A percentile compares a stretch with the other conserved stretches of the same genome.
Evolutionary conservation across 306 rosid species (phyloP).

Genomic region (Dalbergia cochinchinensis): DNA sequence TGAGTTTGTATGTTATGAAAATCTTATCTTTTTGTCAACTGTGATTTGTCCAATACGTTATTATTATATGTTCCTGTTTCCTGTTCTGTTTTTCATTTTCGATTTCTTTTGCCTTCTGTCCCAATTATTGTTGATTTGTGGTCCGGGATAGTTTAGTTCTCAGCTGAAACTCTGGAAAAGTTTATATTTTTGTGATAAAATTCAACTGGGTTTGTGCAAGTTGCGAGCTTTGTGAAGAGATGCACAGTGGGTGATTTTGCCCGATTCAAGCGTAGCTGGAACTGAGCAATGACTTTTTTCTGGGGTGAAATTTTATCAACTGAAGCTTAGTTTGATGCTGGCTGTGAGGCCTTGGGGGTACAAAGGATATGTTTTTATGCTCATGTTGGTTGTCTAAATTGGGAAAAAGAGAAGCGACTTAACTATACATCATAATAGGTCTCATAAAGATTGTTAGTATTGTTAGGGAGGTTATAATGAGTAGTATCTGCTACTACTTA

Average conservation of each 20-base stretch:
- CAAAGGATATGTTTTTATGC: slow-evolving; percentile 29
- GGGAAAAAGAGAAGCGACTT: slow-evolving; percentile 6
- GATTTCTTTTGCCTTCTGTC: background rate
- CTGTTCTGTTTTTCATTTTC: background rate
- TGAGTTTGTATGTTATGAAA: background rate
- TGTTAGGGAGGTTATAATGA: slow-evolving; percentile 14
- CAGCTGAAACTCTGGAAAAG: background rate
- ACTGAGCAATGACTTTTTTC: background rate
- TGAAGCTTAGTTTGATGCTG: slow-evolving; percentile 25
- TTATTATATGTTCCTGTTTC: slow-evolving; percentile 1
- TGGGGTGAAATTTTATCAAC: background rate
- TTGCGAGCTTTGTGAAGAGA: background rate
- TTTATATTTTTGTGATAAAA: slow-evolving; percentile 23
- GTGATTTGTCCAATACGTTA: background rate
- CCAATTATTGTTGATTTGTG: slow-evolving; percentile 17
- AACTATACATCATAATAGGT: slow-evolving; percentile 4
- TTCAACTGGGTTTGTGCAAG: slow-evolving; percentile 23
- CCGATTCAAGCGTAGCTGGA: background rate
- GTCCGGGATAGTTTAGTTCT: slow-evolving; percentile 25
- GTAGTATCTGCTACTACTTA: background rate
- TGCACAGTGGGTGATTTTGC: background rate
- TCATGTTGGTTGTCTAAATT: slow-evolving; percentile 23
- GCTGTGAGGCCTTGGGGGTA: slow-evolving; percentile 14
- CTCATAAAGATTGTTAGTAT: background rate
- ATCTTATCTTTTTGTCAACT: background rate